Percentiles rank a stretch among this genome's conserved stretches.
Conservation (phyloP, 371 early-diverging fungal genomes). For the Mortierella sp. region DNA sequence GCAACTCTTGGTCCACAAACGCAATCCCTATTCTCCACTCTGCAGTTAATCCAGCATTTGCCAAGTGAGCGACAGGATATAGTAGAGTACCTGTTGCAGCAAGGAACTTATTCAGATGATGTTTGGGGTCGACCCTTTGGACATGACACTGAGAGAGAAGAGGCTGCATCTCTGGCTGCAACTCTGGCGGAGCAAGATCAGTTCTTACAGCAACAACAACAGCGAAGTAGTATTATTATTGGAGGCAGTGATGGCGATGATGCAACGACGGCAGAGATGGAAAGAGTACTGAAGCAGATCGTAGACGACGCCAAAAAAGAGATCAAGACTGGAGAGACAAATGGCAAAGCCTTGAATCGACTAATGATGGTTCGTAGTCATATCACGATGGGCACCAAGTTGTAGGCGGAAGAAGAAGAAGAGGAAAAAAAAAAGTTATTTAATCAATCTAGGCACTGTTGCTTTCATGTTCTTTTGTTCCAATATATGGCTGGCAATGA, state of each 20-base stretch:
- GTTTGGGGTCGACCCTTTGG: constrained; percentile 37
- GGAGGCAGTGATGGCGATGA: neutral
- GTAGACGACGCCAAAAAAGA: constrained; percentile 39
- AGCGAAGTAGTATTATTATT: neutral
- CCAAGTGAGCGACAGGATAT: constrained; percentile 56
- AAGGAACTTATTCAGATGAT: constrained; percentile 45
- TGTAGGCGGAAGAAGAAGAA: constrained; percentile 2
- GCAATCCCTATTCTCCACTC: constrained; percentile 14
- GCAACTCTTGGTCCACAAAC: constrained; percentile 11
- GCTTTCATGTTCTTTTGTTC: neutral
- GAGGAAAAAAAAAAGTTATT: neutral
- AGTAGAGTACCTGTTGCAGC: constrained; percentile 41
- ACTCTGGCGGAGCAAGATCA: constrained; percentile 30
- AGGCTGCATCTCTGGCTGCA: constrained; percentile 34
- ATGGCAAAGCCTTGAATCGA: constrained; percentile 38
- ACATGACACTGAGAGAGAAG: constrained; percentile 23
- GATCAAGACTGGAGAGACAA: constrained; percentile 35
- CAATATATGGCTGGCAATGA: neutral
- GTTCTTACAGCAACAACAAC: constrained; percentile 26
- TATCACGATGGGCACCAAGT: constrained; percentile 41
- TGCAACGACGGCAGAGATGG: constrained; percentile 48
- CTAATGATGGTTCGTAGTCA: constrained; percentile 41
- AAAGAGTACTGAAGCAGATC: constrained; percentile 41
- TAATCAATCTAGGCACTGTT: neutral
- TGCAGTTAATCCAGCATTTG: constrained; percentile 42